These are phyloP conservation scores for Citrus inodora DNA, from an alignment of 345 rosid genomes.

Conservation along the genomic window DNA sequence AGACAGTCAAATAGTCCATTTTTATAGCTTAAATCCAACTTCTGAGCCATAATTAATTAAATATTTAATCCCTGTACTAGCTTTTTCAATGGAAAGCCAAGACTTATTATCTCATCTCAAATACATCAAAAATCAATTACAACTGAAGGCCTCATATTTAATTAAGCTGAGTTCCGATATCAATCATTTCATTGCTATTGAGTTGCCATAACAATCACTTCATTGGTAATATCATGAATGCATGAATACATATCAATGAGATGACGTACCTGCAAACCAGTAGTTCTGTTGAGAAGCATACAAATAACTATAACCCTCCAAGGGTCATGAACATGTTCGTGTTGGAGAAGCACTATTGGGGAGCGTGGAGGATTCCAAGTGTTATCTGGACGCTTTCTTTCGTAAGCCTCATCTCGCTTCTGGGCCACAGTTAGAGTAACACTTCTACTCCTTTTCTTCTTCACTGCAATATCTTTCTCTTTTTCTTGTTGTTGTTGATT, in stretches of 20 bases:
- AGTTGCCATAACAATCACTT: too few species aligned
- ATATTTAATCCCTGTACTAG: neutral
- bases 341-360: neutral
- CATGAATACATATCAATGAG: too few species aligned
- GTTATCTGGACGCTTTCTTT: neutral
- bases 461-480: neutral
- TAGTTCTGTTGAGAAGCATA: neutral
- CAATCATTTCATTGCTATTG: neutral
- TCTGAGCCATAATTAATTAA: neutral
- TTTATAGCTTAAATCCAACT: neutral
- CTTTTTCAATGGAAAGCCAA: neutral
- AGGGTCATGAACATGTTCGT: neutral
- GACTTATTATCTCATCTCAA: neutral
- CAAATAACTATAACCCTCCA: neutral
- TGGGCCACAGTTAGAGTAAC: neutral
- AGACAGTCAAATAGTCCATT: neutral
- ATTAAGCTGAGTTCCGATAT: neutral
- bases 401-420: neutral
- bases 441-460: neutral
- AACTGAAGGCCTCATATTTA: neutral
- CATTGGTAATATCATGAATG: neutral
- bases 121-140: neutral
- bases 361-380: neutral
- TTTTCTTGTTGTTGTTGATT: neutral
- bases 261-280: neutral